phyloP scores from a whole-genome alignment of 2,329 filamentous ascomycete species.

The Colletotrichum filicis region DNA sequence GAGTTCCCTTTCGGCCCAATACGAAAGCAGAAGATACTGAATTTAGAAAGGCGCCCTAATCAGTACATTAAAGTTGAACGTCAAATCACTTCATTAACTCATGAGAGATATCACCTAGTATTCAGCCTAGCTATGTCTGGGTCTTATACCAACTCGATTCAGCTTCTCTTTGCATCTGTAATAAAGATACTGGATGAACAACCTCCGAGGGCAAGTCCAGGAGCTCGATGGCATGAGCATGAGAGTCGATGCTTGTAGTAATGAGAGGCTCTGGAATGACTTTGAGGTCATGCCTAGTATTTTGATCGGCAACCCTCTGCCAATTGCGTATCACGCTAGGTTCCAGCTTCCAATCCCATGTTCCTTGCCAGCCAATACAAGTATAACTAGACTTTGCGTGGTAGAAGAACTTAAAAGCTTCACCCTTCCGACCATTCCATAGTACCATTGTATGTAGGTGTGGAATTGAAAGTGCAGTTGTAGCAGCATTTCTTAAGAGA shows the following conservation, averaged over 20 bases:
- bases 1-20: no score
- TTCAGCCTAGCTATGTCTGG: no score
- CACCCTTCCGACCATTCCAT: slow-evolving; percentile 44
- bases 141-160: background rate
- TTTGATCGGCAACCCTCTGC: background rate
- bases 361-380: slow-evolving; percentile 17
- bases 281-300: slow-evolving; percentile 1
- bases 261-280: slow-evolving; percentile 2
- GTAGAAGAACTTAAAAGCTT: slow-evolving; percentile 49
- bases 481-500: slow-evolving; percentile 41
- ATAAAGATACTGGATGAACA: slow-evolving; percentile 3
- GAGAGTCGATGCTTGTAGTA: slow-evolving; percentile 5
- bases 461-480: slow-evolving; percentile 43
- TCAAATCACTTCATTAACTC: no score
- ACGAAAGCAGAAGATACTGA: no score
- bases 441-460: slow-evolving; percentile 44
- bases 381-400: background rate
- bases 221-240: slow-evolving; percentile 2
- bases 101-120: no score
- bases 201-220: slow-evolving; percentile 1
- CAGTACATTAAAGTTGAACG: no score
- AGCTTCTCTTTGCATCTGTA: slow-evolving; percentile 4
- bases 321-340: background rate
- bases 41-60: no score
- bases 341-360: background rate